Evolutionary conservation across 208 protist genomes (phyloP).

Genomic region (Crithidia brevicula): DNA sequence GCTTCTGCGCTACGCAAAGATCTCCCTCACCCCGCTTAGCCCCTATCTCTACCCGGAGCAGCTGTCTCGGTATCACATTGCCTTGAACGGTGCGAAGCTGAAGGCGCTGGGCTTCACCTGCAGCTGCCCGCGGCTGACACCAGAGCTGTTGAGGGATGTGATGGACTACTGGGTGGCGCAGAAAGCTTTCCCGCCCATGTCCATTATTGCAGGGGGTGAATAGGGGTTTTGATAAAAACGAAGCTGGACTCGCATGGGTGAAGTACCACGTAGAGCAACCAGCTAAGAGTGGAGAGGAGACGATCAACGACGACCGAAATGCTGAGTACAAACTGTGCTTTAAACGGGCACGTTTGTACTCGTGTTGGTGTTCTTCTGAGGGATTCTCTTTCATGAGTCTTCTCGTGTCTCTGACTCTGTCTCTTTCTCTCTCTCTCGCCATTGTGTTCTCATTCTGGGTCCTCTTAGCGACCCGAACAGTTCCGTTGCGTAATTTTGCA

Average conservation of each 20-base stretch:
- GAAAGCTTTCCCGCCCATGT: conserved; percentile 31
- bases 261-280: too few relatives aligned
- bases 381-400: too few relatives aligned
- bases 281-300: too few relatives aligned
- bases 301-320: too few relatives aligned
- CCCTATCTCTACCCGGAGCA: conserved; percentile 93
- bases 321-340: too few relatives aligned
- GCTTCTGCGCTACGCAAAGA: conserved; percentile 69
- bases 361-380: too few relatives aligned
- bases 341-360: too few relatives aligned
- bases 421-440: too few relatives aligned
- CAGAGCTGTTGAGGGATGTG: conserved; percentile 36
- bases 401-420: too few relatives aligned
- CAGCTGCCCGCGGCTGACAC: conserved; percentile 43
- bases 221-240: background rate
- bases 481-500: too few relatives aligned
- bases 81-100: conserved; percentile 75
- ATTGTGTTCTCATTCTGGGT: too few relatives aligned
- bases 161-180: conserved; percentile 41
- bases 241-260: conserved; percentile 1
- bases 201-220: background rate
- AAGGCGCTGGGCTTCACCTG: conserved; percentile 43
- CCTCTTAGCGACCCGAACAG: too few relatives aligned
- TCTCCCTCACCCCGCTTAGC: conserved; percentile 82
- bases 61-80: conserved; percentile 81